Percentiles rank a stretch among this genome's conserved stretches.
phyloP scores from a whole-genome alignment of 352 stramenopile genomes.

The Achlya hypogyna region DNA sequence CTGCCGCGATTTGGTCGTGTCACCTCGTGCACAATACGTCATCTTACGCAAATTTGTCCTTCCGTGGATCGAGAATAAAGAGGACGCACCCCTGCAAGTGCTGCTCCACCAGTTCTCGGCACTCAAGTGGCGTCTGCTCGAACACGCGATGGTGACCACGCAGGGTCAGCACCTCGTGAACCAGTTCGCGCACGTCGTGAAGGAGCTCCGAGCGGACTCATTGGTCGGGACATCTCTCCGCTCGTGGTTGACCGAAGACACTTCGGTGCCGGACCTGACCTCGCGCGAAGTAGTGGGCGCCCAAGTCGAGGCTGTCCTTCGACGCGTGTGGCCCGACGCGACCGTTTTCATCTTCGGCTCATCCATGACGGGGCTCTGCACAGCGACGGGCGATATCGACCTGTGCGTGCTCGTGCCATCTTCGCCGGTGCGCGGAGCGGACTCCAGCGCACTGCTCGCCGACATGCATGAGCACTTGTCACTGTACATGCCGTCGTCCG shows the following conservation, averaged over 20 bases:
- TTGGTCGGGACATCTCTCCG: neutral
- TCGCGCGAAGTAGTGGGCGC: slow-evolving; percentile 24
- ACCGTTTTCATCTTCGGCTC: slow-evolving; percentile 60
- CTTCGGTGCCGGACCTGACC: neutral
- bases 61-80: neutral
- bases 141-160: slow-evolving; percentile 4
- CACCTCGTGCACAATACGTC: neutral
- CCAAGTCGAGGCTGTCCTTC: slow-evolving; percentile 36
- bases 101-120: slow-evolving; percentile 8
- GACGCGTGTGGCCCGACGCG: slow-evolving; percentile 57
- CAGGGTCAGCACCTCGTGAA: slow-evolving; percentile 13
- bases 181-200: neutral
- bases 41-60: neutral
- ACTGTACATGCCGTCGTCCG: slow-evolving; percentile 35
- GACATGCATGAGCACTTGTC: slow-evolving; percentile 64
- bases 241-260: neutral
- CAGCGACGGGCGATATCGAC: slow-evolving; percentile 39
- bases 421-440: slow-evolving; percentile 34
- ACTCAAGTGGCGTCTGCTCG: slow-evolving; percentile 8
- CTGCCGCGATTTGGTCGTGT: neutral
- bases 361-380: slow-evolving; percentile 39
- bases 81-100: slow-evolving; percentile 2
- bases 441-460: slow-evolving; percentile 35
- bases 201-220: neutral
- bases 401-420: slow-evolving; percentile 63